Base-by-base conservation (phyloP, 2,329 filamentous ascomycete species). In the Aotearoamyces nothofagi region DNA sequence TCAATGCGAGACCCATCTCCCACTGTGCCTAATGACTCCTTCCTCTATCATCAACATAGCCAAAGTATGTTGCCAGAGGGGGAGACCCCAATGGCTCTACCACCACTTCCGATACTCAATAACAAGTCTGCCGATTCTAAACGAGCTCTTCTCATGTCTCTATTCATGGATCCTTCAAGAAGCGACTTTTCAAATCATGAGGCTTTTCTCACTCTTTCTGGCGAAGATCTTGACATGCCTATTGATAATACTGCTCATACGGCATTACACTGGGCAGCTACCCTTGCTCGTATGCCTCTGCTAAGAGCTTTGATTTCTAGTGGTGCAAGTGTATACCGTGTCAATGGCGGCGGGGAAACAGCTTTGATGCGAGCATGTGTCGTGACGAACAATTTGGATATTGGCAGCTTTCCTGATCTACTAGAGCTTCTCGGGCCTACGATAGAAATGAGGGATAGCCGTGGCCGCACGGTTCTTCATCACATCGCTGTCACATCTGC, bases 401-500 rank as follows among this genome's bases (percentile, higher is more conserved):
- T 86, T 34, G 76, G 74, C 38, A 90, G 78, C 27, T 98, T 98
- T 44, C 81, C 86, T 0, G 83, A 92, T 35, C 63, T 96, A 2
- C 64, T 98, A 1, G 87, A 96, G 42, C 70, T 93, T 1, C 64
- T 98, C 5, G 83, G 84, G 8, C 70, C 81, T 15, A 87, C 87
- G 0, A 92, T 98, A 37, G 86, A 96, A 41, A 73, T 92, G 24
- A 69, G 83, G 13, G 90, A 98, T 50, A 72, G 80, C 24, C 84
- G 84, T 51, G 86, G 86, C 6, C 69, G 90, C 20, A 96, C 87
- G 0, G 84, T 96, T 9, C 60, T 98, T 14, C 90, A 98, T 47
- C 90, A 98, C 47, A 96, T 98, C 43, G 86, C 90, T 4, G 74
- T 96, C 17, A 92, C 90, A 10, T 94, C 86, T 36, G 90, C 86